Percentiles rank a stretch among this genome's conserved stretches.
Evolutionary conservation across 2,329 filamentous ascomycete genomes (phyloP).

Genomic region (Parascedosporium putredinis): DNA sequence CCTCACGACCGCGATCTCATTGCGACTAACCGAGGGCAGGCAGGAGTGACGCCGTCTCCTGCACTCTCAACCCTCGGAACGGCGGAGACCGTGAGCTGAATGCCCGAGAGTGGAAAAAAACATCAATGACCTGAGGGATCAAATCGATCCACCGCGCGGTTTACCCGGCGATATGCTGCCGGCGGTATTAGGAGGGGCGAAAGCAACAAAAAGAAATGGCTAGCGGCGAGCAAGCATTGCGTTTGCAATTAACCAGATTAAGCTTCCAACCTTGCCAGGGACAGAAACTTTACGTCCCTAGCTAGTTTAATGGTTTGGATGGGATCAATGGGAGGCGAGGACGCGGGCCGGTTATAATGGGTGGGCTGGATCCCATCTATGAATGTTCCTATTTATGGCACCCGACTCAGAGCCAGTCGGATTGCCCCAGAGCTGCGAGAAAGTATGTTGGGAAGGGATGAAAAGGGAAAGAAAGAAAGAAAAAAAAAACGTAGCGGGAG

Average conservation of each 20-base stretch:
- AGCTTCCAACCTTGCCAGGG: background rate
- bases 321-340: background rate
- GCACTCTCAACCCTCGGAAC: background rate
- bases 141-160: background rate
- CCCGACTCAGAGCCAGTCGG: background rate
- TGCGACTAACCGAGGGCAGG: background rate
- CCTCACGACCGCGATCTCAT: too few species aligned
- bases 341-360: background rate
- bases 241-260: constrained; percentile 1
- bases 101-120: too few species aligned
- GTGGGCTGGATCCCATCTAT: too few species aligned
- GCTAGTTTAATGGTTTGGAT: background rate
- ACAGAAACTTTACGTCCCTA: background rate
- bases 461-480: too few species aligned
- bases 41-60: too few species aligned
- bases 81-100: background rate
- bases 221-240: too few species aligned
- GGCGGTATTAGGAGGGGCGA: background rate
- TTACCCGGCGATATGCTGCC: background rate
- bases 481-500: too few species aligned
- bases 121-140: background rate
- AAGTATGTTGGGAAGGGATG: too few species aligned
- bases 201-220: background rate
- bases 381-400: background rate
- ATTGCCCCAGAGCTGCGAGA: too few species aligned